Conservation (phyloP, 306 rosid species). For the Rosa rugosa region DNA sequence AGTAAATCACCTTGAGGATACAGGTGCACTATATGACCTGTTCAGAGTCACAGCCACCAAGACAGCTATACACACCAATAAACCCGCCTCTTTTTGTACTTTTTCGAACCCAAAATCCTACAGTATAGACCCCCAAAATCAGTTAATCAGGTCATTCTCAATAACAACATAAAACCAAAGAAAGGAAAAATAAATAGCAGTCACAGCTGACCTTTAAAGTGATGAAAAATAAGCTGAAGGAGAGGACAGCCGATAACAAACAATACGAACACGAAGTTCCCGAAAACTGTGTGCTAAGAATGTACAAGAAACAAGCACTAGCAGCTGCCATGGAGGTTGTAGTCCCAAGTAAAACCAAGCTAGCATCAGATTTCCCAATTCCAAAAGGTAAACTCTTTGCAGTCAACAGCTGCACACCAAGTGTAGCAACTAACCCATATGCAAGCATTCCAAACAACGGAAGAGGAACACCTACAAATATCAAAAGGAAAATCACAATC, state of each 20-base stretch:
- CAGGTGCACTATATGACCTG: conserved; percentile 53
- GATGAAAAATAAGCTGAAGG: conserved; percentile 64
- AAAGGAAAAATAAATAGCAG: background rate
- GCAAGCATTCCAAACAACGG: conserved; percentile 76
- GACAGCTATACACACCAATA: conserved; percentile 60
- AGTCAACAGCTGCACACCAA: conserved; percentile 54
- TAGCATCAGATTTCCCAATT: conserved; percentile 49
- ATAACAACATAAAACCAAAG: conserved; percentile 1
- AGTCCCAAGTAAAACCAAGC: conserved; percentile 52
- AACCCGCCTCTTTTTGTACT: conserved; percentile 48
- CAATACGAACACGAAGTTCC: conserved; percentile 76
- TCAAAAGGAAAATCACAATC: conserved; percentile 37
- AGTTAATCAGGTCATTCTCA: background rate
- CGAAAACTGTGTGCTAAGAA: conserved; percentile 57
- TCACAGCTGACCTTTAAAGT: conserved; percentile 45
- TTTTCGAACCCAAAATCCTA: conserved; percentile 71
- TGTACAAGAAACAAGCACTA: conserved; percentile 75
- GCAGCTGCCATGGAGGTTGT: conserved; percentile 89
- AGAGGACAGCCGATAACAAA: conserved; percentile 65
- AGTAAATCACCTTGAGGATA: conserved; percentile 56
- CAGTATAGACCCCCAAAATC: conserved; percentile 12
- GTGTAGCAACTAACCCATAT: conserved; percentile 59
- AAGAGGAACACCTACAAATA: conserved; percentile 73
- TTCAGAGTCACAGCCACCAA: conserved; percentile 69
- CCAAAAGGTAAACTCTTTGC: conserved; percentile 56